Base-by-base conservation (phyloP, 2,329 filamentous ascomycete genomes). In the Corinectria fuckeliana region DNA sequence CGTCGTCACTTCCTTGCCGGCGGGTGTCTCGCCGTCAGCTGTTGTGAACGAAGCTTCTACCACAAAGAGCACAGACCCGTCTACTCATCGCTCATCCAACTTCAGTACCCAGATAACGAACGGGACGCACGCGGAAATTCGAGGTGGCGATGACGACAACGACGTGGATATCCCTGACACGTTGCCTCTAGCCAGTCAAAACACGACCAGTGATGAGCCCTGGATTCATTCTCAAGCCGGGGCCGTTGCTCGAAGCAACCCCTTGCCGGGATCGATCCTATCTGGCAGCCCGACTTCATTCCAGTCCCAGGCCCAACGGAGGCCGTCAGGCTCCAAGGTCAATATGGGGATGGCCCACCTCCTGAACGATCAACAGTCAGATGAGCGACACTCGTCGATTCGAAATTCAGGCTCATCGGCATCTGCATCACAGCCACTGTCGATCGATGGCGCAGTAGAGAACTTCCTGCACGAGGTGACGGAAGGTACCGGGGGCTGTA, bases 1-100 rank as follows among this genome's bases (percentile, higher is more conserved):
- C 4, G 82, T 79, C 1, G 75, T 88, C 42, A 87, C 85, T 14
- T 78, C 84, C 18, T 74, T 89, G 3, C 84, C 86, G 1, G 77
- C 81, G 0, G 86, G 84, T 4, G 78, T 86, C 52, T 85, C 85
- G 4, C 85, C 85, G 13, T 85, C 83, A 23, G 84, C 83, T 11
- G 75, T 84, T 58, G 79, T 88, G 52, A 97, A 98, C 69, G 93
- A 96, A 70, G 94, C 93, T 2, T 96, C 93, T 2, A 96, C 93
- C 1, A 97, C 93, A n/a, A 95, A 96, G 77, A 93, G 91, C 2
- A 92, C 91, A 1, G 88, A 91, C 61, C 85, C 87, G 5, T 92
- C 90, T 3, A 79, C 80, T 14, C 79, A 81, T 51, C 88, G 88
- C 11, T 88, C 86, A 1, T 87, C 85, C 2, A 83, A 85, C 64